Base-by-base conservation (phyloP, 1,284 basidiomycete species). In the Papiliotrema laurentii region DNA sequence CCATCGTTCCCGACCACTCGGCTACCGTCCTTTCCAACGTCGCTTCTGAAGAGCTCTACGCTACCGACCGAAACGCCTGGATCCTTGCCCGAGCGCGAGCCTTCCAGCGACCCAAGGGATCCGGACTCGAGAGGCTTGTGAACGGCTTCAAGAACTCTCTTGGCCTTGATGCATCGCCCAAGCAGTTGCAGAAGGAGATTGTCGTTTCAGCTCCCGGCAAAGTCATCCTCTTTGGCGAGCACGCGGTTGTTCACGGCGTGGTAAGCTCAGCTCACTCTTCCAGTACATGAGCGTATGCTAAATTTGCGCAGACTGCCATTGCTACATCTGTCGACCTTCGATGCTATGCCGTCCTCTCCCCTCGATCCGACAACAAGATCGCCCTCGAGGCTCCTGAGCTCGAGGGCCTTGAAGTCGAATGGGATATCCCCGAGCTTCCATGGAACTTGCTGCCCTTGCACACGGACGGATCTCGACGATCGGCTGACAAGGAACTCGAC, bases 221-320 rank as follows among this genome's bases (percentile, higher is more conserved):
- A 73, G 89, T 98, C 55, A 98, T 99, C 60, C 74, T 99, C 50
- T 98, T 98, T 61, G 96, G 96, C 46, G 96, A 99, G 75, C 96
- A 99, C 74, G 96, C 96, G 16, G 96, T 99, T 46, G 96, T 99
- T 21, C 88, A 98, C 70, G 96, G 96, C 48, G 87, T 93, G 47
- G 89, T 90, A 70, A 79, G 87, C 82, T 14, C 21, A 22, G 13
- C n/a, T n/a, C 39, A n/a, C 5, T 28, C 31, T 7, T 24, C 16
- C 25, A 11, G 2, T 34, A 27, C 37, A 45, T 48, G 22, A 54
- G 13, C 19, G 10, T 18, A 37, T n/a, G n/a, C n/a, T n/a, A n/a
- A n/a, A n/a, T n/a, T n/a, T n/a, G n/a, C n/a, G n/a, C 58, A 92
- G 84, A 96, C 92, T 51, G 96, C 96, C 5, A 83, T 99, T 43